These are phyloP conservation scores for Rhododendron vialii DNA, from an alignment of 148 eudicot genomes.

Conservation along the genomic window DNA sequence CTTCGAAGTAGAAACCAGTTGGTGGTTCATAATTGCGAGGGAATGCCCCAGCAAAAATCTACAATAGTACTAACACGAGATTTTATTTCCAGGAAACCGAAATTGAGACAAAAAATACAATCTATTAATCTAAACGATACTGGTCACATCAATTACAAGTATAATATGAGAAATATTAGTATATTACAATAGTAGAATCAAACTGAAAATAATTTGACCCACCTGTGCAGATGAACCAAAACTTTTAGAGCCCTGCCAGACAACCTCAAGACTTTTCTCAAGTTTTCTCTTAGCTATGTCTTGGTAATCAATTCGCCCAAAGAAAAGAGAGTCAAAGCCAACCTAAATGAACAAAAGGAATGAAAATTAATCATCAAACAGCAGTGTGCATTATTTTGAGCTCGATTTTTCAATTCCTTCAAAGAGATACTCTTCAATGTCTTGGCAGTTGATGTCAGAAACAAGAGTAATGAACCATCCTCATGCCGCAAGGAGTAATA, in stretches of 20 bases:
- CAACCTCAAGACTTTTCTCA: slow-evolving; percentile 85
- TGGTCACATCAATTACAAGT: too few species aligned
- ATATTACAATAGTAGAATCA: neutral
- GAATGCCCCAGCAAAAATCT: slow-evolving; percentile 87
- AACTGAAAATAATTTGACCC: slow-evolving; percentile 2
- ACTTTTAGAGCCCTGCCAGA: slow-evolving; percentile 90
- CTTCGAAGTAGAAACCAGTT: slow-evolving; percentile 65
- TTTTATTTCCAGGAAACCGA: neutral
- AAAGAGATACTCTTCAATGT: neutral
- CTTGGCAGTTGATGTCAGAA: neutral
- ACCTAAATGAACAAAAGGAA: slow-evolving; percentile 45
- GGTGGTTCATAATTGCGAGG: slow-evolving; percentile 77
- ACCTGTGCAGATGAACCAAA: slow-evolving; percentile 82
- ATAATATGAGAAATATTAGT: neutral
- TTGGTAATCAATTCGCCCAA: slow-evolving; percentile 94
- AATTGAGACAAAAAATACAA: neutral
- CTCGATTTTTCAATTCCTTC: neutral
- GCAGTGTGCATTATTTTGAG: neutral
- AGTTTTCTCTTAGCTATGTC: slow-evolving; percentile 73
- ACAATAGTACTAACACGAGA: slow-evolving; percentile 3
- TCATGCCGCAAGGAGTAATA: neutral
- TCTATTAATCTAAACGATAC: neutral
- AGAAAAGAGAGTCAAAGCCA: slow-evolving; percentile 93
- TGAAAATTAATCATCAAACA: slow-evolving; percentile 5
- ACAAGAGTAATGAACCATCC: neutral